Percentiles rank a stretch among this genome's conserved stretches.
Conservation (phyloP, 768 basidiomycete genomes). For the Coprinellus aureogranulatus region DNA sequence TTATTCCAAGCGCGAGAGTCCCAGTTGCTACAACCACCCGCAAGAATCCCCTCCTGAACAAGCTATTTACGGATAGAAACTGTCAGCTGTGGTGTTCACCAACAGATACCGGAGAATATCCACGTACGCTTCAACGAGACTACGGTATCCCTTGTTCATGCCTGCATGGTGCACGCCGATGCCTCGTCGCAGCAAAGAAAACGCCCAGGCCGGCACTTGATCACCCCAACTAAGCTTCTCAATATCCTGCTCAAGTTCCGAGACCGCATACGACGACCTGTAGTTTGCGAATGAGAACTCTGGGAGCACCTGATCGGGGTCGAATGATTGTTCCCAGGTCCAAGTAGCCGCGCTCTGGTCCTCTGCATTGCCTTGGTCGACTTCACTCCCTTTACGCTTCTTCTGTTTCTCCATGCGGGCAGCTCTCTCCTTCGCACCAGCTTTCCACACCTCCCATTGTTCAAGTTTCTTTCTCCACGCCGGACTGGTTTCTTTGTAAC, state of each 20-base stretch:
- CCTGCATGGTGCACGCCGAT: conserved; percentile 71
- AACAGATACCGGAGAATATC: too few species aligned
- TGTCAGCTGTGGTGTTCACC: too few species aligned
- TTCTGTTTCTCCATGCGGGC: conserved; percentile 40
- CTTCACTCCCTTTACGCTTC: conserved; percentile 25
- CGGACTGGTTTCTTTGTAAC: conserved; percentile 46
- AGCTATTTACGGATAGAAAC: too few species aligned
- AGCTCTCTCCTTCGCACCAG: conserved; percentile 44
- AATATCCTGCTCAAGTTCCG: conserved; percentile 51
- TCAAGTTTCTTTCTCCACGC: conserved; percentile 51
- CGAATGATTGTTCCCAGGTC: conserved; percentile 54
- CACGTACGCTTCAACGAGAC: conserved; percentile 54
- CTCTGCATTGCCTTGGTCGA: conserved; percentile 13
- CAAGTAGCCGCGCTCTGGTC: background rate
- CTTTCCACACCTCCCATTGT: conserved; percentile 51
- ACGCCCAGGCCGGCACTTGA: conserved; percentile 42
- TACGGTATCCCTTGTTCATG: conserved; percentile 62
- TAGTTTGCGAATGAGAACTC: conserved; percentile 60
- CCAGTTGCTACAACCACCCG: conserved; percentile 69
- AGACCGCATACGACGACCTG: conserved; percentile 39
- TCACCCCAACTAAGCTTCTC: conserved; percentile 29
- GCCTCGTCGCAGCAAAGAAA: conserved; percentile 52
- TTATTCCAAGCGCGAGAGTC: conserved; percentile 59
- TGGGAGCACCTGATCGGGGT: conserved; percentile 54
- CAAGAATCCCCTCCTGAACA: conserved; percentile 62